Evolutionary conservation across 2,329 filamentous ascomycete genomes (phyloP).

Genomic region (Setomelanomma holmii): DNA sequence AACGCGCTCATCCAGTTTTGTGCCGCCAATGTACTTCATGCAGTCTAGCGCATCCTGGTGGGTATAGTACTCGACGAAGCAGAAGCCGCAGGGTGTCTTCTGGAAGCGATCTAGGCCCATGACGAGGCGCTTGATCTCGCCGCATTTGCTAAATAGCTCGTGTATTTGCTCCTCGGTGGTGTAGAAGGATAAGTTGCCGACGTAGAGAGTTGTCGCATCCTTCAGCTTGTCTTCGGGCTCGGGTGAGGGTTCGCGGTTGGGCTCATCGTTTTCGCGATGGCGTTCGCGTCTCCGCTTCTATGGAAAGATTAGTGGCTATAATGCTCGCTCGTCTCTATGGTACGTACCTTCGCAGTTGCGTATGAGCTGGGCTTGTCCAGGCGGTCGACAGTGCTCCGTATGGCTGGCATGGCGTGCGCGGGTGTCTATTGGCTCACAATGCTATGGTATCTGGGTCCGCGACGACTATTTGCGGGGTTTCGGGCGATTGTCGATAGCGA

Average conservation of each 20-base stretch:
- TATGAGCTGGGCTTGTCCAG: slow-evolving; percentile 96
- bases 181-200: slow-evolving; percentile 98
- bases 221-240: slow-evolving; percentile 80
- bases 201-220: slow-evolving; percentile 92
- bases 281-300: slow-evolving; percentile 76
- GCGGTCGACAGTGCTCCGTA: slow-evolving; percentile 83
- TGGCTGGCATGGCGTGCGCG: slow-evolving; percentile 29
- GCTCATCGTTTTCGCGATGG: slow-evolving; percentile 62
- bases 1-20: slow-evolving; percentile 95
- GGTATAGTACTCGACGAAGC: slow-evolving; percentile 99
- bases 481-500: background rate
- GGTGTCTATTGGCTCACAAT: background rate
- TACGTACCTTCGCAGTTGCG: slow-evolving; percentile 76
- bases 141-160: slow-evolving; percentile 92
- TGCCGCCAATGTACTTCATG: slow-evolving; percentile 98
- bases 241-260: slow-evolving; percentile 49
- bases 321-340: background rate
- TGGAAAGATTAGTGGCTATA: slow-evolving; percentile 14
- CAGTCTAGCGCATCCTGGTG: slow-evolving; percentile 97
- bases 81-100: slow-evolving; percentile 98
- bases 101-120: slow-evolving; percentile 98
- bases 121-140: slow-evolving; percentile 95
- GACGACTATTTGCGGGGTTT: slow-evolving; percentile 8
- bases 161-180: slow-evolving; percentile 99
- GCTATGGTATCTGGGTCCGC: background rate